Evolutionary conservation across 305 asterid species (phyloP), one percentile per base, ranked within the genome.

Genomic region (Solanum hybrid): DNA sequence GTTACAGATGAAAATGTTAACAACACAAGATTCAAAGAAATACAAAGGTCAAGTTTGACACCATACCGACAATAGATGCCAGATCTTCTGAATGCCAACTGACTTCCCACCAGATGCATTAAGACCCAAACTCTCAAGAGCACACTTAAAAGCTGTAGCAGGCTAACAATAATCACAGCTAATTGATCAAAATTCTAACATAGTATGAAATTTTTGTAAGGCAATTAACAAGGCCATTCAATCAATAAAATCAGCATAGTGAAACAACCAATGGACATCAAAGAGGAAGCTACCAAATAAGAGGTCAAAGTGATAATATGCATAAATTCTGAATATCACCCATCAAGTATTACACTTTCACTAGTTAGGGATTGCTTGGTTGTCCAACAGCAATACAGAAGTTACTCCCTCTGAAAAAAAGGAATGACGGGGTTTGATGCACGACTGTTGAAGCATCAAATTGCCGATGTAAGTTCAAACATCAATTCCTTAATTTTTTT

Each of bases 51-150:
- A 37, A 46, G 76, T 51, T 69, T 89, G 77, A 89, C 71, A 87
- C n/a, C 87, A 85, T 94, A 97, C 99, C 99, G 87, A 92, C 89
- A 96, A 91, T 79, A 97, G 96, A 94, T 96, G 98, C 98, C 99
- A 97, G 87, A 97, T 96, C 91, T 97, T 97, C 94, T 94, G 95
- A 97, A 97, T 95, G 93, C 94, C 93, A 71, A 96, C 99, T 78
- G 99, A 96, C 94, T 96, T 97, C 89, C 95, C 94, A 86, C 98
- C 98, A 91, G 96, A 92, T 85, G 94, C 81, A 88, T 95, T 98
- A 85, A 97, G 92, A 77, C 93, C 95, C 92, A 96, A 92, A 91
- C 93, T 93, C 86, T 97, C 99, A 88, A 94, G 94, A 3, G 98
- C 99, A 92, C 86, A 92, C 90, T 89, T 96, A 94, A 96, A 96